phyloP scores from a whole-genome alignment of 805 yeast genomes.

The Phaffomyces thermotolerans region DNA sequence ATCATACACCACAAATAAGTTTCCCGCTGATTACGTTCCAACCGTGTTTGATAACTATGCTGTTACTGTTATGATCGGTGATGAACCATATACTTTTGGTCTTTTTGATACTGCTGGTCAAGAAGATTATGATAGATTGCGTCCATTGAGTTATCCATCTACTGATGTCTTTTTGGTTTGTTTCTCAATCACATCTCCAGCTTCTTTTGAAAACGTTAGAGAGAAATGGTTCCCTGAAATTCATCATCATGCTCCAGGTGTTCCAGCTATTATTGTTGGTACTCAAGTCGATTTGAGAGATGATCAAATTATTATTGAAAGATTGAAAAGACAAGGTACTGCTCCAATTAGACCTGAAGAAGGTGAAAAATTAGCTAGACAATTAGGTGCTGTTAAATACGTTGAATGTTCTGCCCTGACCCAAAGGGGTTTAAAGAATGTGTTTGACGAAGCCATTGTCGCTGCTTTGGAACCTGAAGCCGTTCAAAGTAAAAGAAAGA shows the following conservation, averaged over 20 bases:
- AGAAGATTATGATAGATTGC: constrained; percentile 95
- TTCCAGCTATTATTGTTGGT: constrained; percentile 94
- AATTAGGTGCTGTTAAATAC: constrained; percentile 90
- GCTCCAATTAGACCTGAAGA: constrained; percentile 78
- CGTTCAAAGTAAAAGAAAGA: constrained; percentile 67
- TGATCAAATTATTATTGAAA: constrained; percentile 84
- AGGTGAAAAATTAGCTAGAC: constrained; percentile 91
- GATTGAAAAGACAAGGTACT: constrained; percentile 84
- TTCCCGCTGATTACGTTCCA: constrained; percentile 97
- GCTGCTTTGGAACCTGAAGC: constrained; percentile 98
- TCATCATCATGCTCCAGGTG: constrained; percentile 97
- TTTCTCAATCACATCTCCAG: constrained; percentile 94
- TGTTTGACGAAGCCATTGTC: constrained; percentile 97
- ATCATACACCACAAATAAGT: constrained; percentile 93
- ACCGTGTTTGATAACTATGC: constrained; percentile 97
- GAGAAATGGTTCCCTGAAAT: constrained; percentile 99
- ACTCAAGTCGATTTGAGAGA: constrained; percentile 94
- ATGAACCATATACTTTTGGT: constrained; percentile 96
- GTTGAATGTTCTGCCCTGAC: constrained; percentile 98
- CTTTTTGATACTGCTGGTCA: constrained; percentile 98
- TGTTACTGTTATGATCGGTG: constrained; percentile 92
- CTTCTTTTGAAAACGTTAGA: constrained; percentile 93
- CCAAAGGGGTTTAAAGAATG: constrained; percentile 93
- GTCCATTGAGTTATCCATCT: constrained; percentile 95
- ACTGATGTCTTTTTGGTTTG: constrained; percentile 96